Conservation (phyloP, 2,329 filamentous ascomycete species). For the Diaporthe caulivora region DNA sequence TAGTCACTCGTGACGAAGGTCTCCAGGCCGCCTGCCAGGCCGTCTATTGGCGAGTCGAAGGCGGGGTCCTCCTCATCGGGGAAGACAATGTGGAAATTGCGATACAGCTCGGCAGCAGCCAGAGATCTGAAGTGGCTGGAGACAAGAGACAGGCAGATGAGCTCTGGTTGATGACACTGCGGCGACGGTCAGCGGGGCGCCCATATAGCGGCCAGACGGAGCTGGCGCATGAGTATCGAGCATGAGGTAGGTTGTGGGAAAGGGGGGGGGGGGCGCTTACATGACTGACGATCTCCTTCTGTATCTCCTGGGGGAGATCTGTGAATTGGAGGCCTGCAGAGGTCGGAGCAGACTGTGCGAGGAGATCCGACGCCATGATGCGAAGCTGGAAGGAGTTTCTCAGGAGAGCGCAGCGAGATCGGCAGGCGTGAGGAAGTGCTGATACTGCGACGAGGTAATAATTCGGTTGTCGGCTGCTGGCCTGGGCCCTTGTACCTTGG, state of each 20-base stretch:
- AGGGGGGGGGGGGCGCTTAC: conserved; percentile 49
- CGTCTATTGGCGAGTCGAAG: conserved; percentile 67
- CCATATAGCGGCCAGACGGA: neutral
- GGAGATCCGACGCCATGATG: conserved; percentile 34
- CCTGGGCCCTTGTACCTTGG: conserved; percentile 12
- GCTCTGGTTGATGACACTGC: conserved; percentile 65
- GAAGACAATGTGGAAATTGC: conserved; percentile 71
- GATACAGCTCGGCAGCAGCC: conserved; percentile 70
- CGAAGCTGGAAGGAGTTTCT: neutral
- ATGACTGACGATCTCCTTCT: conserved; percentile 61
- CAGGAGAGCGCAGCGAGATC: conserved; percentile 10
- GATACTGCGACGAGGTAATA: conserved; percentile 12
- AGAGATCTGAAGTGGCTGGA: conserved; percentile 69
- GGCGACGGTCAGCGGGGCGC: conserved; percentile 34
- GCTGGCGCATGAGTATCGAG: conserved; percentile 7
- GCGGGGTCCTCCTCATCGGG: conserved; percentile 68
- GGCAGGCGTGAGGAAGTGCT: neutral
- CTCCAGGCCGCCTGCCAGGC: conserved; percentile 69
- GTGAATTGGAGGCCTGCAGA: conserved; percentile 51
- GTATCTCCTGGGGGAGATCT: conserved; percentile 61
- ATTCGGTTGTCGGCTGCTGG: conserved; percentile 21
- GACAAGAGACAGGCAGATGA: conserved; percentile 70
- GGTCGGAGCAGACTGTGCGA: conserved; percentile 39
- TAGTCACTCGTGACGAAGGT: conserved; percentile 74
- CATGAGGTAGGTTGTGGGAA: neutral